These are phyloP conservation scores for Rhizopus stolonifer DNA, from an alignment of 371 early-diverging fungal genomes.

Conservation along the genomic window DNA sequence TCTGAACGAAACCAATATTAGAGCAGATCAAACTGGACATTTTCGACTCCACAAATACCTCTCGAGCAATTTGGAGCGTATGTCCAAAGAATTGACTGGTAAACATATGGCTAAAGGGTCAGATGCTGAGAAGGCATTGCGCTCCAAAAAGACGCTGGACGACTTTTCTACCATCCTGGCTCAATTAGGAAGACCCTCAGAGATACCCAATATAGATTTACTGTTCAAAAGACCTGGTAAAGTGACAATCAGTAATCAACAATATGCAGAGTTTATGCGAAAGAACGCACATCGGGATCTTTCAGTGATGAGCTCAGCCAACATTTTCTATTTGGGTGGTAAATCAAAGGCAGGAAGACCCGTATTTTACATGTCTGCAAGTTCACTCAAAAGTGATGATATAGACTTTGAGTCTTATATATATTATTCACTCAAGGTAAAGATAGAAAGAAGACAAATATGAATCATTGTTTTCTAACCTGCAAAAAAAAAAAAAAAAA, in stretches of 20 bases:
- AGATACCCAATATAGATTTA: slow-evolving; percentile 34
- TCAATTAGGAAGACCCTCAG: slow-evolving; percentile 77
- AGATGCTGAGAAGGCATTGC: slow-evolving; percentile 32
- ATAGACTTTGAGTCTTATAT: slow-evolving; percentile 82
- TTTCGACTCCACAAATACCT: slow-evolving; percentile 67
- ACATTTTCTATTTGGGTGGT: slow-evolving; percentile 78
- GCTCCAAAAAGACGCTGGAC: slow-evolving; percentile 62
- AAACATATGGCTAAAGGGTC: slow-evolving; percentile 17
- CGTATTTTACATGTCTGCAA: slow-evolving; percentile 80
- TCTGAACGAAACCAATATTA: slow-evolving; percentile 4
- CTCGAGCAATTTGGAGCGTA: slow-evolving; percentile 68
- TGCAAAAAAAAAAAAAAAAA: too few species aligned
- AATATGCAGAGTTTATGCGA: slow-evolving; percentile 77
- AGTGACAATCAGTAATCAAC: slow-evolving; percentile 46
- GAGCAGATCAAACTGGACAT: slow-evolving; percentile 56
- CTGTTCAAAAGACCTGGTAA: slow-evolving; percentile 42
- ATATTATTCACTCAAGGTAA: slow-evolving; percentile 70
- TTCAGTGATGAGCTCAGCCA: slow-evolving; percentile 60
- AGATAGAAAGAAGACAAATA: neutral
- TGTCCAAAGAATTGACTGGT: slow-evolving; percentile 61
- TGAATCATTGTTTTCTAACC: too few species aligned
- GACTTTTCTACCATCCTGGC: slow-evolving; percentile 79
- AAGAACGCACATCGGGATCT: slow-evolving; percentile 66
- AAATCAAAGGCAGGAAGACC: slow-evolving; percentile 74
- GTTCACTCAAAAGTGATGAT: slow-evolving; percentile 67